Evolutionary conservation across 805 yeast species (phyloP), one percentile per base, ranked within the genome.

Genomic region (Maudiozyma turicensis): DNA sequence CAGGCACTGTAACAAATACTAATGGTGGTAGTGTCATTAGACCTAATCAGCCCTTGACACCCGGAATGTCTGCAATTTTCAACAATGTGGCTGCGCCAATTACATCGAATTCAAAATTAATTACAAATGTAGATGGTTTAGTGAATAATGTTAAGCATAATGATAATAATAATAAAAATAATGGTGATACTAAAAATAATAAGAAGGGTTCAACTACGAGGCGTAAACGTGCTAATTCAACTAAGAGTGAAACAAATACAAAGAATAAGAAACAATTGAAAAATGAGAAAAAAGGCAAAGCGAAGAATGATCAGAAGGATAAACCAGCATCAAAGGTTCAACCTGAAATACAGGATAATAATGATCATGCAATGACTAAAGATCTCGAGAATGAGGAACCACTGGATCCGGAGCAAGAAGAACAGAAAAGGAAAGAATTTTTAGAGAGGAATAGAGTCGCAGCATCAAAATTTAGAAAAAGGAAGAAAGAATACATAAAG

Each of bases 371-470:
- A 11, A n/a, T 26, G 35, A 45, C 44, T 42, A 37, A 20, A 33
- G 50, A 44, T 14, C 45, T 35, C 5, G 48, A 78, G 13, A 35
- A 6, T 9, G 38, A 35, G 14, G 38, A 35, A 15, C 40, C 14
- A 38, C 15, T 38, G 73, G 14, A 77, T 77, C 49, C 86, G 68
- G 65, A 86, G 71, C 95, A 86, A 67, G 77, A 83, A 68, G 88
- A 86, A 60, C 60, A 59, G n/a, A 65, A 58, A 43, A 77, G 90
- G 54, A 80, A 75, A 63, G 82, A 73, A 61, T 91, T 80, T 59
- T 67, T 93, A 54, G 99, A 93, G 63, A 75, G 98, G 54, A 93
- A 93, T 66, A 75, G 99, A 50, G 80, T 93, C 8, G 99, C 99
- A 0, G 99, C 99, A 0, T 81, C 93, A 28, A 90, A 89, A 63